Percentiles rank a stretch among this genome's conserved stretches.
Conservation (phyloP, 169 alveolate species). For the Theileria equi region DNA sequence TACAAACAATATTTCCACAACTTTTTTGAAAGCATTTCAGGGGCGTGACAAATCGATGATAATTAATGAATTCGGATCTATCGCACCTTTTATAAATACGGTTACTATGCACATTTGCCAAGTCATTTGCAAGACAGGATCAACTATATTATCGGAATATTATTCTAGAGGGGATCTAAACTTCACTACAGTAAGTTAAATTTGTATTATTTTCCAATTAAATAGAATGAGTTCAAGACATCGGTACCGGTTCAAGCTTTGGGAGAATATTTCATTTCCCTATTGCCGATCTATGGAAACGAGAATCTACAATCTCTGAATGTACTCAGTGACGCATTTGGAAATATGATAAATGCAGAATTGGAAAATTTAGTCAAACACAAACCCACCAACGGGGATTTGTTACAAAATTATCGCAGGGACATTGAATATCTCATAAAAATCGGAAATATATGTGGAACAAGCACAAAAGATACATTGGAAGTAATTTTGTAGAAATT, state of each 20-base stretch:
- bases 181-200: neutral
- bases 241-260: conserved; percentile 9
- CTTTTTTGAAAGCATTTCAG: neutral
- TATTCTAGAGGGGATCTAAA: neutral
- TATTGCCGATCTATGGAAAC: conserved; percentile 33
- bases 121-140: neutral
- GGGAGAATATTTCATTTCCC: conserved; percentile 55
- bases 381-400: conserved; percentile 1
- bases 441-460: conserved; percentile 17
- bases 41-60: neutral
- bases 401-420: conserved; percentile 1
- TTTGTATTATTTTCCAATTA: neutral
- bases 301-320: neutral
- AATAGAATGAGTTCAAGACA: neutral
- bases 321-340: conserved; percentile 26
- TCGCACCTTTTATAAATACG: neutral
- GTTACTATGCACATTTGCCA: neutral
- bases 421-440: conserved; percentile 48
- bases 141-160: neutral
- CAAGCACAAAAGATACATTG: conserved; percentile 32
- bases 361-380: conserved; percentile 21
- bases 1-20: neutral
- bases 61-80: neutral
- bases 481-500: conserved; percentile 18
- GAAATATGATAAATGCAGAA: conserved; percentile 34